A percentile compares a stretch with the other conserved stretches of the same genome.
Evolutionary conservation across 176 grass and related monocot species (phyloP).

Genomic region (Canna indica): DNA sequence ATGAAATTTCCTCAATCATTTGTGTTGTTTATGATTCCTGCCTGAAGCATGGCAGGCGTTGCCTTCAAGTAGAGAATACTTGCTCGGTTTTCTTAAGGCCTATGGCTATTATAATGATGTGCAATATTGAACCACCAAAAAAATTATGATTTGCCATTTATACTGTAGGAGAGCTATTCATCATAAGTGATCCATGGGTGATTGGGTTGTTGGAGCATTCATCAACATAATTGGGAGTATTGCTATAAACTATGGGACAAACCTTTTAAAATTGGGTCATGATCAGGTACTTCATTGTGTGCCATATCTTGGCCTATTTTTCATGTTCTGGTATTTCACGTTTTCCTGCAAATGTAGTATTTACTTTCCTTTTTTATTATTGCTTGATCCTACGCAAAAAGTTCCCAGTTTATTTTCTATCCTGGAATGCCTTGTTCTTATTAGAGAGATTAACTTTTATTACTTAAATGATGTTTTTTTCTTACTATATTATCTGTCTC

Average conservation of each 20-base stretch:
- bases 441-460: not conserved
- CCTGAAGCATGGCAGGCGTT: not conserved
- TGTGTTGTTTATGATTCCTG: not conserved
- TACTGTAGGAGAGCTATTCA: slow-evolving; percentile 7
- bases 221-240: slow-evolving; percentile 97
- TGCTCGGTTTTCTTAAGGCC: not conserved
- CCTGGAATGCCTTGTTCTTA: not conserved
- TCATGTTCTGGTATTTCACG: slow-evolving; percentile 6
- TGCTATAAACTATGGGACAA: slow-evolving; percentile 97
- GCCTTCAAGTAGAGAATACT: not conserved
- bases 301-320: not conserved
- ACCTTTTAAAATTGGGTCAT: slow-evolving; percentile 97
- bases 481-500: not conserved
- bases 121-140: not conserved
- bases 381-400: not conserved
- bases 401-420: not conserved
- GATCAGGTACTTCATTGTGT: slow-evolving; percentile 62
- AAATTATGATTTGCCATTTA: slow-evolving; percentile 6
- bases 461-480: not conserved
- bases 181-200: slow-evolving; percentile 52
- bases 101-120: not conserved
- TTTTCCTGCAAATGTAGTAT: slow-evolving; percentile 10
- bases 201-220: slow-evolving; percentile 91
- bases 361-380: not conserved
- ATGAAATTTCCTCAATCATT: not conserved